These are phyloP conservation scores for Aphanomyces invadans DNA, from an alignment of 352 stramenopile genomes.

Conservation along the genomic window DNA sequence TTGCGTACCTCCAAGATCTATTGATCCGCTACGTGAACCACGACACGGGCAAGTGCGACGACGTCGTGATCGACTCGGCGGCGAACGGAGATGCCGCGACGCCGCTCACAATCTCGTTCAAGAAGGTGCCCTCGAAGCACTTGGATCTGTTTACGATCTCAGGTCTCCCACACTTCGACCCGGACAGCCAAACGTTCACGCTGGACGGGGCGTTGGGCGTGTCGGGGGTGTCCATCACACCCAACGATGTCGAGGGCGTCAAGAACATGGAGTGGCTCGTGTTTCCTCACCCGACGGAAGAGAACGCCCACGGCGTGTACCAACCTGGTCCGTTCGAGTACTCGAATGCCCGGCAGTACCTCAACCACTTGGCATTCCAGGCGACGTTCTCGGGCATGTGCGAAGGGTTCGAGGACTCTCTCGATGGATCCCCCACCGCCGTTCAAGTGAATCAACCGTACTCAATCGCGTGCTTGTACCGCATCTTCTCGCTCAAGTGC, in stretches of 20 bases:
- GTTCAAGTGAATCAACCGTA: neutral
- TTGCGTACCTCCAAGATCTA: constrained; percentile 10
- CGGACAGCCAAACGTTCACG: neutral
- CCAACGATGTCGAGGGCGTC: neutral
- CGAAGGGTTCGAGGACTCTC: neutral
- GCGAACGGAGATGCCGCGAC: neutral
- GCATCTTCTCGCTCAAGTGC: constrained; percentile 22
- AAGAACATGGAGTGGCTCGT: neutral
- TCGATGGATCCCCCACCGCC: too few species aligned
- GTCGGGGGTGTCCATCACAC: neutral
- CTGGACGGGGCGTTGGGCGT: neutral
- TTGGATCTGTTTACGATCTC: constrained; percentile 16
- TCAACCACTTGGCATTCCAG: constrained; percentile 13
- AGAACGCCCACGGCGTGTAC: neutral
- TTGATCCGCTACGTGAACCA: neutral
- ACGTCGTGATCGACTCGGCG: neutral
- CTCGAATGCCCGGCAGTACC: constrained; percentile 7
- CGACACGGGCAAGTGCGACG: constrained; percentile 1
- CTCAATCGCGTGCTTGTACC: constrained; percentile 21
- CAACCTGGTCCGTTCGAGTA: constrained; percentile 17
- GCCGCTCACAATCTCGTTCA: constrained; percentile 2
- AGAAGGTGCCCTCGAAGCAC: neutral
- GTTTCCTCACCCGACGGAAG: neutral
- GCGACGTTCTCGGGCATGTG: neutral
- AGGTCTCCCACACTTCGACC: neutral